A percentile compares a stretch with the other conserved stretches of the same genome.
These are phyloP conservation scores for Monosporascus sp. DNA, from an alignment of 2,329 filamentous ascomycete species.

Conservation along the genomic window DNA sequence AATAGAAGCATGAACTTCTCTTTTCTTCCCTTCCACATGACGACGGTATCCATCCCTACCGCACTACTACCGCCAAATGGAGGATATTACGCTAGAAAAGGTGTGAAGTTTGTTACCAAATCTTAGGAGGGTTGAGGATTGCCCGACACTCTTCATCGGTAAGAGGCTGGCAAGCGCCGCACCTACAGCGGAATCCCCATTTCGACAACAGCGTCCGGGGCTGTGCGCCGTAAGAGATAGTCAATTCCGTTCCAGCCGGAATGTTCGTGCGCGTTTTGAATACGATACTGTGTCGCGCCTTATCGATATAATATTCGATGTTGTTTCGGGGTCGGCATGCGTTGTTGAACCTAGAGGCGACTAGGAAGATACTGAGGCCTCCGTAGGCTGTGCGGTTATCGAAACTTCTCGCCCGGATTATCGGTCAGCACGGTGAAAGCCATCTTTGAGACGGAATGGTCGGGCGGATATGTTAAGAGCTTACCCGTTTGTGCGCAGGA, in stretches of 20 bases:
- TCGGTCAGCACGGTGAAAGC: background rate
- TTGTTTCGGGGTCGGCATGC: conserved; percentile 41
- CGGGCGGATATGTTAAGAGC: conserved; percentile 11
- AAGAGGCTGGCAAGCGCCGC: conserved; percentile 36
- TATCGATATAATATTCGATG: conserved; percentile 39
- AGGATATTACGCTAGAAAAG: no score
- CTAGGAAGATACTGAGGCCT: conserved; percentile 39
- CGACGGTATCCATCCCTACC: background rate
- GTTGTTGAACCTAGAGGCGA: conserved; percentile 55
- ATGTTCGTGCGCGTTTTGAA: conserved; percentile 36
- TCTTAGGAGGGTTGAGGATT: conserved; percentile 2
- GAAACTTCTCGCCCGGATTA: conserved; percentile 2
- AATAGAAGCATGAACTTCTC: background rate
- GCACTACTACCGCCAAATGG: background rate
- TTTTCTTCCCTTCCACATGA: background rate
- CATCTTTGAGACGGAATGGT: no score
- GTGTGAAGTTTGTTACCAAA: background rate
- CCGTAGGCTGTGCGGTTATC: conserved; percentile 3
- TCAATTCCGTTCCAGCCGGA: conserved; percentile 42
- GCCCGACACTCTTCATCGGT: conserved; percentile 7
- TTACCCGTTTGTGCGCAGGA: conserved; percentile 45
- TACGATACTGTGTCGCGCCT: conserved; percentile 28
- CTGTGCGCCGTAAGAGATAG: conserved; percentile 42
- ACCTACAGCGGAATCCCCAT: conserved; percentile 51
- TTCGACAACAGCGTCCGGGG: conserved; percentile 33